Evolutionary conservation across 352 stramenopile genomes (phyloP).

Genomic region (Globisporangium megalacanthum): DNA sequence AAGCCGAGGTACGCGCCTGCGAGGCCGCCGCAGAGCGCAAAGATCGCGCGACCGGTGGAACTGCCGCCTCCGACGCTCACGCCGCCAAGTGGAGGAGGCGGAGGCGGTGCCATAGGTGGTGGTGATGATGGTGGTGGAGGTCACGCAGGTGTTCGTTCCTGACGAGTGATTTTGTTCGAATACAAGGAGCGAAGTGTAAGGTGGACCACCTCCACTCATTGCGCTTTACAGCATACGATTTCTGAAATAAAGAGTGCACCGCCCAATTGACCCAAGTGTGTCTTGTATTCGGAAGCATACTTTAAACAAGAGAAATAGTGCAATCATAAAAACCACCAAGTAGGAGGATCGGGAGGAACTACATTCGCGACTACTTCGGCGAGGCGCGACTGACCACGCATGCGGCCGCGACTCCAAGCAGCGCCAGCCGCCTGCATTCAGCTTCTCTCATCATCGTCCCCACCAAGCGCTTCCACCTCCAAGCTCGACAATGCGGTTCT

Average conservation of each 20-base stretch:
- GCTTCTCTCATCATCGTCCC: conserved; percentile 11
- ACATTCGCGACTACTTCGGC: too few relatives aligned
- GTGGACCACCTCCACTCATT: too few relatives aligned
- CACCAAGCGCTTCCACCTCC: background rate
- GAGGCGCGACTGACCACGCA: background rate
- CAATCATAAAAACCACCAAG: too few relatives aligned
- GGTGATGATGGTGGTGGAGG: too few relatives aligned
- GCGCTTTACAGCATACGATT: too few relatives aligned
- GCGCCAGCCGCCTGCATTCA: conserved; percentile 18
- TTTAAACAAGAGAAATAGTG: too few relatives aligned
- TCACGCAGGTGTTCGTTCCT: background rate
- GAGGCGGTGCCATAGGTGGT: background rate
- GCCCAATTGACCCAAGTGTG: too few relatives aligned
- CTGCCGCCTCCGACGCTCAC: conserved; percentile 74
- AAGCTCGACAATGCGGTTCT: conserved; percentile 1
- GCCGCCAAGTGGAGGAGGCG: conserved; percentile 14
- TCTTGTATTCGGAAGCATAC: too few relatives aligned
- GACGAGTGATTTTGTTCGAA: background rate
- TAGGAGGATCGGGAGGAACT: too few relatives aligned
- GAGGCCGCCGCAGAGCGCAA: conserved; percentile 62
- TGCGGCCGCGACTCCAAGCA: background rate
- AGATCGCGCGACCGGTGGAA: conserved; percentile 57
- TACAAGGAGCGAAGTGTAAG: background rate
- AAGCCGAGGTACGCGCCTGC: conserved; percentile 74
- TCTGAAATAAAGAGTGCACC: too few relatives aligned